A percentile compares a stretch with the other conserved stretches of the same genome.
Conservation (phyloP, 768 basidiomycete genomes). For the Agaricus bisporus region DNA sequence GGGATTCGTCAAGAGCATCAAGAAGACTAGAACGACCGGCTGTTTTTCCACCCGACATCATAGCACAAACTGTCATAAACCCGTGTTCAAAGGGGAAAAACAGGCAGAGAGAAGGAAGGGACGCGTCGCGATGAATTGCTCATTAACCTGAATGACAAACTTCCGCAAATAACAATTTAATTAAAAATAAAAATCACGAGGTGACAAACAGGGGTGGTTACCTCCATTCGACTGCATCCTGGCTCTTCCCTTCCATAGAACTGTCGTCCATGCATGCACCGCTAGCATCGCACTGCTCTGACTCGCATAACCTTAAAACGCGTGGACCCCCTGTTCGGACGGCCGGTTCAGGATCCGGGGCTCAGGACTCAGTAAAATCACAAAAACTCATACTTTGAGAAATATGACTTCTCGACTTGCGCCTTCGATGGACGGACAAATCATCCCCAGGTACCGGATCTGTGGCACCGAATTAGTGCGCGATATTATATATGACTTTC, state of each 20-base stretch:
- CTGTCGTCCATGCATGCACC: neutral
- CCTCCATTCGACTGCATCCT: too few relatives aligned
- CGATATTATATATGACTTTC: too few relatives aligned
- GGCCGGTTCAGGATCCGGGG: neutral
- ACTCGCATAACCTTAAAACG: too few relatives aligned
- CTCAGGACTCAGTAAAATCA: neutral
- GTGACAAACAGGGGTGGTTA: too few relatives aligned
- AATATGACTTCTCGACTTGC: too few relatives aligned
- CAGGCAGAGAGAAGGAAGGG: neutral
- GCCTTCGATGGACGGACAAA: too few relatives aligned
- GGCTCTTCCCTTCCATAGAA: neutral
- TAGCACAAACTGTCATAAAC: neutral
- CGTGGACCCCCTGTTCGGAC: neutral
- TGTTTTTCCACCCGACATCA: neutral
- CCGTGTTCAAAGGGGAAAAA: neutral
- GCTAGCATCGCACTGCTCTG: neutral
- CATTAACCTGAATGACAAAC: conserved; percentile 1
- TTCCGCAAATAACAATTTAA: neutral
- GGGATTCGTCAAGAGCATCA: conserved; percentile 2
- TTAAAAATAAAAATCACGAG: too few relatives aligned
- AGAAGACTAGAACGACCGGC: conserved; percentile 5
- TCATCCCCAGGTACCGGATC: too few relatives aligned
- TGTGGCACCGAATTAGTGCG: too few relatives aligned
- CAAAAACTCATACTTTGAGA: neutral
- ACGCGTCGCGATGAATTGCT: neutral